Conservation (phyloP, 306 rosid genomes). For the Cyamopsis tetragonoloba region DNA sequence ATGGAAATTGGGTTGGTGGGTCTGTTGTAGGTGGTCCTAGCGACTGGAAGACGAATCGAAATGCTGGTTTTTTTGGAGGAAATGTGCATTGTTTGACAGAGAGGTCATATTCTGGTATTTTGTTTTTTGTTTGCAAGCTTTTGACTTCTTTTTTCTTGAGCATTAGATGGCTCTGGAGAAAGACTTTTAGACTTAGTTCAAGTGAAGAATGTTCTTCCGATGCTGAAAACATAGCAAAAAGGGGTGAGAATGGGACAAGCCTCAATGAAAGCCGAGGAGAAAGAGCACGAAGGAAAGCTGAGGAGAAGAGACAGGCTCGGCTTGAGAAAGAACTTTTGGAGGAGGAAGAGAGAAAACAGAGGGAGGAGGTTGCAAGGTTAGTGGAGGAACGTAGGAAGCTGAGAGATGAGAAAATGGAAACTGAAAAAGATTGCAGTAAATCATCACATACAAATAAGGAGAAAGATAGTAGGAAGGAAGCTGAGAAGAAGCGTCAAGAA, state of each 20-base stretch:
- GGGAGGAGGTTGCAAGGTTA: conserved; percentile 97
- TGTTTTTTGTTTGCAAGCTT: conserved; percentile 68
- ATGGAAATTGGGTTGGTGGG: conserved; percentile 74
- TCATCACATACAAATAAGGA: conserved; percentile 48
- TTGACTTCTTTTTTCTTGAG: conserved; percentile 73
- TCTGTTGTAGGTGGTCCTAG: conserved; percentile 54
- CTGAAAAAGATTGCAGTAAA: conserved; percentile 65
- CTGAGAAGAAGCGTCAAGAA: conserved; percentile 84
- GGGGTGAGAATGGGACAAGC: conserved; percentile 69
- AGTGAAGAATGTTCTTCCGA: conserved; percentile 75
- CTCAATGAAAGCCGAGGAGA: conserved; percentile 84
- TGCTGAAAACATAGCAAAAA: conserved; percentile 65
- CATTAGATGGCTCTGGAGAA: conserved; percentile 94
- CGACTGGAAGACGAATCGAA: conserved; percentile 66
- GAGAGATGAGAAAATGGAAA: conserved; percentile 88
- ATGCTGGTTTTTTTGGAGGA: conserved; percentile 54
- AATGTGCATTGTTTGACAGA: conserved; percentile 83
- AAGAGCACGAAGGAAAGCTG: conserved; percentile 97
- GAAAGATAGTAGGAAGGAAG: conserved; percentile 71
- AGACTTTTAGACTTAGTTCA: conserved; percentile 74
- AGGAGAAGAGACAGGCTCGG: conserved; percentile 97
- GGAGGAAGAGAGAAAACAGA: conserved; percentile 97
- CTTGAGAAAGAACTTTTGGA: conserved; percentile 87
- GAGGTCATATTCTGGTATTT: conserved; percentile 73
- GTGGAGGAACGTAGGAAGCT: conserved; percentile 94